Evolutionary conservation across 176 grass and related monocot genomes (phyloP), one percentile per base, ranked within the genome.

Genomic region (Eremochloa ophiuroides): DNA sequence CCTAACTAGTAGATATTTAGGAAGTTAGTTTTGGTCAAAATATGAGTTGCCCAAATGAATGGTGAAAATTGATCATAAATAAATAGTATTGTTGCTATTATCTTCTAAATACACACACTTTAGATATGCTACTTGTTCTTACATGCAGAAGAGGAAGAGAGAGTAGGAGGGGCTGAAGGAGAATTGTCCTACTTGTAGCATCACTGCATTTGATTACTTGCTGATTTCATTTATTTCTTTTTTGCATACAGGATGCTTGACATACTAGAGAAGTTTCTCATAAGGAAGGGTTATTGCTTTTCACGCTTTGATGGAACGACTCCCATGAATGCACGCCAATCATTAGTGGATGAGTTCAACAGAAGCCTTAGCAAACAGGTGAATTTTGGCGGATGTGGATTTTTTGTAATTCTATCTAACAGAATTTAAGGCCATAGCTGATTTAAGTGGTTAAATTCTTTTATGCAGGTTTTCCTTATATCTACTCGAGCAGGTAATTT

Each of bases 201-300:
- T 48, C 18, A 73, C 77, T 88, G 61, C 83, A 38, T 66, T 34
- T 84, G 73, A 28, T 58, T 80, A 77, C 60, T 71, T 23, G 40
- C 79, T 22, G 16, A 35, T 31, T 62, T 82, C 62, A 53, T 71
- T 31, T 73, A 41, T 69, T 79, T 64, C 76, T n/a, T 79, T 75
- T 61, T 37, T 82, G 38, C 35, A 76, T 90, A 69, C 80, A 97
- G 95, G 90, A 98, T 98, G 95, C 84, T 98, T 77, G 95, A 98
- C 77, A 98, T 98, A 94, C 75, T 98, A 60, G 95, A 94, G 86
- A 98, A 98, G 75, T 93, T 98, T 84, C 88, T 98, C 63, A 94
- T 98, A 93, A 83, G 95, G 64, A 98, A 93, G 85, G 95, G 95
- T 31, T 98, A 98, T 73, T 94, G 95, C 61, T 98, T 98, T 93